Evolutionary conservation across 345 rosid species (phyloP), one percentile per base, ranked within the genome.

Genomic region (Salix viminalis): DNA sequence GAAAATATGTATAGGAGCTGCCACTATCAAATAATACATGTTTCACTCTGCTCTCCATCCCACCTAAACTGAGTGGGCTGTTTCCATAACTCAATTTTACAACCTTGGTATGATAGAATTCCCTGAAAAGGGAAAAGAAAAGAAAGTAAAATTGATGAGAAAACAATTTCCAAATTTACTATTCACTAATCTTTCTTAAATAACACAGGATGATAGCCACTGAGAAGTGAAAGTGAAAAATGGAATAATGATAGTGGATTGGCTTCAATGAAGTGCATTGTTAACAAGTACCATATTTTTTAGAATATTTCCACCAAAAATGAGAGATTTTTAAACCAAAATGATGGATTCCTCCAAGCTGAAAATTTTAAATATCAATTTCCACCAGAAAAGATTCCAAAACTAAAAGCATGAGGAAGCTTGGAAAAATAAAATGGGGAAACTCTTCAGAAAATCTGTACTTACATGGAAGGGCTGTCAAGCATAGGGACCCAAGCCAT

Each of bases 401-500:
- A 41, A n/a, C 42, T 19, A 30, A 30, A 44, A 13, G 23, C 37
- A 52, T 7, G 12, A 21, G 10, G 16, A 61, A 62, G 50, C 18
- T 36, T 11, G 34, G 18, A 7, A 75, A 36, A 37, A 67, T 39
- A 73, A 66, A 72, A 76, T 58, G 41, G 52, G 39, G 76, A 67
- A 44, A 61, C 64, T 37, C 14, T 74, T 72, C 62, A 4, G 54
- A 67, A 72, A 69, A 44, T 75, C 28, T 34, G 39, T 64, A 85
- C 97, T 89, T 86, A 95, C 99, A 28, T 42, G 70, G 84, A 87
- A 80, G 89, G 83, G 72, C 74, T 79, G 71, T 80, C 84, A 66
- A 88, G 87, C 96, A 91, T 88, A 28, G 99, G 90, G 62, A 87
- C 93, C 99, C 99, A 95, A 42, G 92, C 74, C 86, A 95, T 85